Evolutionary conservation across 352 stramenopile species (phyloP).

Genomic region (Pilasporangium apinafurcum): DNA sequence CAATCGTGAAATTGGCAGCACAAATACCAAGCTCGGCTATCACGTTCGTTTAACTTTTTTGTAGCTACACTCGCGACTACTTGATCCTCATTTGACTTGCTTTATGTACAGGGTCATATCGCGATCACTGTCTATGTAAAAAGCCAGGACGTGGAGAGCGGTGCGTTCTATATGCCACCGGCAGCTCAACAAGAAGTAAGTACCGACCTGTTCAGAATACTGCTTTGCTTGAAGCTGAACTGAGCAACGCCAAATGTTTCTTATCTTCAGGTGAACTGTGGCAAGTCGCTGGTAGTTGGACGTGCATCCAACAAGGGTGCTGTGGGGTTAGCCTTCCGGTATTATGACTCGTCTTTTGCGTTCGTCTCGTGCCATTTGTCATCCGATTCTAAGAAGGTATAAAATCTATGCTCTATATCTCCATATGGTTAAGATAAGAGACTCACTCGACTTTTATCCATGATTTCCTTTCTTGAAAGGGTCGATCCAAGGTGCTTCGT

Average conservation of each 20-base stretch:
- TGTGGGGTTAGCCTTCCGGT: slow-evolving; percentile 84
- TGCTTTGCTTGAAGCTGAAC: neutral
- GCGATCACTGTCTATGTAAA: slow-evolving; percentile 81
- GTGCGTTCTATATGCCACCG: slow-evolving; percentile 79
- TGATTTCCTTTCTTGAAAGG: slow-evolving; percentile 9
- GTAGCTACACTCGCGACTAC: no score
- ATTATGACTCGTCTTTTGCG: slow-evolving; percentile 82
- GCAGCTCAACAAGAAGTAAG: slow-evolving; percentile 56
- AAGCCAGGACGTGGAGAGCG: slow-evolving; percentile 50
- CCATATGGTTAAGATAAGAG: neutral
- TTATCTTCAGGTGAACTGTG: slow-evolving; percentile 25
- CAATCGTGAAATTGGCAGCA: slow-evolving; percentile 72
- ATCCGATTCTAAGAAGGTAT: slow-evolving; percentile 67
- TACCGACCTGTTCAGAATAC: neutral
- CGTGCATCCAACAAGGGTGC: slow-evolving; percentile 87
- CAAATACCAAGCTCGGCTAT: slow-evolving; percentile 76
- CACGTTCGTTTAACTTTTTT: slow-evolving; percentile 29
- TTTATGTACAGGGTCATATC: slow-evolving; percentile 81
- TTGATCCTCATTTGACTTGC: no score
- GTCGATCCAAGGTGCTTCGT: slow-evolving; percentile 65
- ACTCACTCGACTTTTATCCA: neutral
- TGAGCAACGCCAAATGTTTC: no score
- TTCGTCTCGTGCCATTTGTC: slow-evolving; percentile 87
- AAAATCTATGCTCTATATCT: neutral
- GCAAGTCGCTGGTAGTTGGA: slow-evolving; percentile 69